Conservation (phyloP, 176 grass and related monocot genomes). For the Panicum miliaceum region DNA sequence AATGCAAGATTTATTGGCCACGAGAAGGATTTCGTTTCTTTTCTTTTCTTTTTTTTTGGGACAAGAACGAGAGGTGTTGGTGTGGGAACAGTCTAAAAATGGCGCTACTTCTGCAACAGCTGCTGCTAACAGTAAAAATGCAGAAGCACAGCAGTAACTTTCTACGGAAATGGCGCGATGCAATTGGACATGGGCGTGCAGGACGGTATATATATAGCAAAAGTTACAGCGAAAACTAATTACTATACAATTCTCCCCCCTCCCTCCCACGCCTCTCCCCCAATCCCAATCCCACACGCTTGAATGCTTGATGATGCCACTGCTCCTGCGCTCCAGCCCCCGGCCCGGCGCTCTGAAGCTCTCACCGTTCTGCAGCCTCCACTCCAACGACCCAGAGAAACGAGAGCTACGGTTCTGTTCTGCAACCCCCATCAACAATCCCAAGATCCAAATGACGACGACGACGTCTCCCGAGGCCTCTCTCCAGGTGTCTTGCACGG, state of each 20-base stretch:
- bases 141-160: neutral
- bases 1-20: constrained; percentile 10
- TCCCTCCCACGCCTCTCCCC: constrained; percentile 26
- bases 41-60: too few species aligned
- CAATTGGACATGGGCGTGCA: neutral
- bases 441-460: constrained; percentile 9
- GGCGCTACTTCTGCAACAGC: neutral
- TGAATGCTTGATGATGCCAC: constrained; percentile 57
- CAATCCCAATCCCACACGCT: too few species aligned
- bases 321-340: constrained; percentile 44
- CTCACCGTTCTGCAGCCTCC: constrained; percentile 6
- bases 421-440: neutral
- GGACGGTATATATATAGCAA: constrained; percentile 41
- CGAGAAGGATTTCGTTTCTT: too few species aligned
- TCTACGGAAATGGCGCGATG: neutral
- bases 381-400: constrained; percentile 38
- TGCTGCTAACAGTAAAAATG: too few species aligned
- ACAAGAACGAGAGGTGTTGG: neutral
- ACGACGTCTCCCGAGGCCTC: constrained; percentile 8
- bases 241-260: constrained; percentile 63
- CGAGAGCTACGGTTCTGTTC: constrained; percentile 20
- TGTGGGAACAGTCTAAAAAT: constrained; percentile 10
- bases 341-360: constrained; percentile 16
- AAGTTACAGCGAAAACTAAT: constrained; percentile 55
- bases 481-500: constrained; percentile 12